Evolutionary conservation across 2,329 filamentous ascomycete genomes (phyloP).

Genomic region (Xylaria hypoxylon): DNA sequence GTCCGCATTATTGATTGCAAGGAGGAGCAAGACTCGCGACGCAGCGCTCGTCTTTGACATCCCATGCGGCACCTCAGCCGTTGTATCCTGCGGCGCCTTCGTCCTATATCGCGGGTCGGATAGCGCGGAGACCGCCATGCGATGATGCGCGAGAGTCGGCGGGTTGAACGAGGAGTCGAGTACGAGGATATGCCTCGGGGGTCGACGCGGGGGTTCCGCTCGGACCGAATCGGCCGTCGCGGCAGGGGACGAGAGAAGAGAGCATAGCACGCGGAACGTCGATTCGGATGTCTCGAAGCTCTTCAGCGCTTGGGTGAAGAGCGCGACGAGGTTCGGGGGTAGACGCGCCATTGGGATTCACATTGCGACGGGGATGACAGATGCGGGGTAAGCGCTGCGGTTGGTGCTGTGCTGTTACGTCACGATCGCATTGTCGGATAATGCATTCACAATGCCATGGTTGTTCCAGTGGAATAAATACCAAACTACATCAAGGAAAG

Average conservation of each 20-base stretch:
- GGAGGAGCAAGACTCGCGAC: constrained; percentile 66
- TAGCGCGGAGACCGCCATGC: constrained; percentile 65
- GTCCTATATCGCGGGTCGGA: constrained; percentile 31
- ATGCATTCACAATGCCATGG: constrained; percentile 2
- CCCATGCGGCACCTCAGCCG: not conserved
- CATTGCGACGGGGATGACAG: constrained; percentile 33
- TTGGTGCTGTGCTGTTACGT: constrained; percentile 8
- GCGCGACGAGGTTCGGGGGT: constrained; percentile 51
- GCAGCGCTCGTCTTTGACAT: constrained; percentile 9
- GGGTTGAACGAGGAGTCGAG: constrained; percentile 78
- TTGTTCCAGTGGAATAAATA: not conserved
- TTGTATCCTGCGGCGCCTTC: not conserved
- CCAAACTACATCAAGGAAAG: not conserved
- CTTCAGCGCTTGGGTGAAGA: constrained; percentile 59
- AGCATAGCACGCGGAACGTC: constrained; percentile 60
- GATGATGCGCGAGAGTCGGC: constrained; percentile 70
- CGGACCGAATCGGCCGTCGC: constrained; percentile 5
- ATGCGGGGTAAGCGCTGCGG: not conserved
- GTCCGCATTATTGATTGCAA: constrained; percentile 74
- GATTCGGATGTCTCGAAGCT: constrained; percentile 58
- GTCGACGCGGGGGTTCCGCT: constrained; percentile 42
- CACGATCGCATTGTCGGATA: constrained; percentile 4
- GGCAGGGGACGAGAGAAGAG: constrained; percentile 48
- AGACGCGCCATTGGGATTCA: constrained; percentile 41
- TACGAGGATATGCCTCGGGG: constrained; percentile 60